Base-by-base conservation (phyloP, 108 stramenopile genomes). In the Nitzschia putrida region DNA sequence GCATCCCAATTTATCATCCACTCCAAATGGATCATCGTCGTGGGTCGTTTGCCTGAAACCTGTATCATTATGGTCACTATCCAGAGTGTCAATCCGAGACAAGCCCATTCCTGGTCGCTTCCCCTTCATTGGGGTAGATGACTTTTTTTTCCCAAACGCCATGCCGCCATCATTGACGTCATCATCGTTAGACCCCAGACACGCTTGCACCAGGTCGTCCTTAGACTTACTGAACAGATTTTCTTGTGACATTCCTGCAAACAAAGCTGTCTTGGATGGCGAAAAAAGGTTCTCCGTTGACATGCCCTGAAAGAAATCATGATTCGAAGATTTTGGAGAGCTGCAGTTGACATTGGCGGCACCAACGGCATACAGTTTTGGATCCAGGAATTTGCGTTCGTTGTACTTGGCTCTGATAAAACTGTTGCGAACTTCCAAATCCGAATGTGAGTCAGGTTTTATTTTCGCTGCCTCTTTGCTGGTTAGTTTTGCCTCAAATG, bases 331-430 rank as follows among this genome's bases (percentile, higher is more conserved):
- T 4, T 2, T 3, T 50, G 49, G 20, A 50, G 18, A n/a, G 49
- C 3, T 2, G 5, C 49, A 20, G 21, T 8, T 10, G 0, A 13
- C 13, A 2, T 13, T 2, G 21, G 16, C 1, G 16, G 26, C 59
- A 6, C 20, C 37, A 16, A 39, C 37, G 12, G n/a, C 34, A 49
- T 64, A 64, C 45, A 21, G 0, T 16, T 13, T 64, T 16, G 61
- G 21, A 34, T 61, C 59, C 18, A 61, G 83, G 56, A 63, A 86
- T 71, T 81, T 79, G 21, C 82, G 82, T 16, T 82, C 75, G 52
- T 80, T 79, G 58, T 88, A 88, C 68, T 88, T 88, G 61, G 83
- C 83, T 23, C 82, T 76, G 54, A 85, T 82, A 69, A 81, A 88
- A 23, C 80, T 59, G 64, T 88, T 80, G 44, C 87, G 80, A 7